phyloP scores from a whole-genome alignment of 1,284 basidiomycete species.

The Ceratobasidium theobromae region DNA sequence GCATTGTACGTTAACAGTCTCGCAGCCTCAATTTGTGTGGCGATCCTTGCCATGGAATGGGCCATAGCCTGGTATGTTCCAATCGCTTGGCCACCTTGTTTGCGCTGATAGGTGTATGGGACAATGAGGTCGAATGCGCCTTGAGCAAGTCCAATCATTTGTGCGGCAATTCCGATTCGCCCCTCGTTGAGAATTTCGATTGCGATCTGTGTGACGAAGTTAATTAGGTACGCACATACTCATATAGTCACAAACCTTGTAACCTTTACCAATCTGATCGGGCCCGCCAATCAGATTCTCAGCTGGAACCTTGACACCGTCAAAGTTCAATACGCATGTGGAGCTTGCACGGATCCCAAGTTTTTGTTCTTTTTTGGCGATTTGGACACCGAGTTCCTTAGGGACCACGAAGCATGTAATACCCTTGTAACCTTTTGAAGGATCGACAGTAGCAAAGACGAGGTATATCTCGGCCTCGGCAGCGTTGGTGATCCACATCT shows the following conservation, averaged over 20 bases:
- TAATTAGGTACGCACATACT: too few relatives aligned
- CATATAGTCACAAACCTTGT: conserved; percentile 62
- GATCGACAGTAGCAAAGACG: conserved; percentile 95
- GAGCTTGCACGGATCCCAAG: conserved; percentile 97
- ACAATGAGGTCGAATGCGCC: conserved; percentile 94
- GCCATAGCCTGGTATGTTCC: conserved; percentile 95
- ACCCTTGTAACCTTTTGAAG: conserved; percentile 96
- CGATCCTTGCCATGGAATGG: conserved; percentile 90
- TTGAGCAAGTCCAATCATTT: conserved; percentile 96
- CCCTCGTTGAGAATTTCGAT: conserved; percentile 99
- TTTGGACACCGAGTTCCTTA: conserved; percentile 95
- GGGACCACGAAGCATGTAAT: conserved; percentile 97
- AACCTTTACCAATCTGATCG: conserved; percentile 73
- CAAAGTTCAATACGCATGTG: conserved; percentile 95
- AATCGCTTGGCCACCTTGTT: conserved; percentile 91
- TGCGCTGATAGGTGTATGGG: conserved; percentile 89
- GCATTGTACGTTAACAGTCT: conserved; percentile 95
- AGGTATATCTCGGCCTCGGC: conserved; percentile 92
- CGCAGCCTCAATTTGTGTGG: conserved; percentile 90
- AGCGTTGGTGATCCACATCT: conserved; percentile 99
- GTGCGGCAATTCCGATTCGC: conserved; percentile 95
- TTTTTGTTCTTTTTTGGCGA: conserved; percentile 99
- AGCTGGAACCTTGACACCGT: conserved; percentile 88
- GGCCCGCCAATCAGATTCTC: conserved; percentile 93
- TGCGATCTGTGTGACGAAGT: conserved; percentile 82